A percentile compares a stretch with the other conserved stretches of the same genome.
Evolutionary conservation across 2,329 filamentous ascomycete species (phyloP).

Genomic region (Tympanopsis confertula): DNA sequence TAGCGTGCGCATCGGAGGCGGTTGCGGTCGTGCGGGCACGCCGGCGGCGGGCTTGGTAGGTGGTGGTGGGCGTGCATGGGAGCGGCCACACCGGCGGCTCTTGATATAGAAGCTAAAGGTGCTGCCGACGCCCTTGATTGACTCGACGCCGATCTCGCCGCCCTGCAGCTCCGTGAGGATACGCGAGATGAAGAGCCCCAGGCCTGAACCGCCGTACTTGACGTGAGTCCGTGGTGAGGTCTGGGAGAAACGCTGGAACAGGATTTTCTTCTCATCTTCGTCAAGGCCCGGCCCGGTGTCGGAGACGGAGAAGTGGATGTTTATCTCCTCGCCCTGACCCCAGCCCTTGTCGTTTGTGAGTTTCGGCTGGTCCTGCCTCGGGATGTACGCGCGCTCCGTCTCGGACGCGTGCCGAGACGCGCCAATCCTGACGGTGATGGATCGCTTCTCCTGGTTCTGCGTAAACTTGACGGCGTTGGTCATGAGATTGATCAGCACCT

Average conservation of each 20-base stretch:
- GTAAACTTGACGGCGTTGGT: constrained; percentile 57
- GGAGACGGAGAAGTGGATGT: constrained; percentile 59
- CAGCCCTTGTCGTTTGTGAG: constrained; percentile 46
- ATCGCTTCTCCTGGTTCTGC: constrained; percentile 42
- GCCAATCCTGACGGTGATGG: constrained; percentile 53
- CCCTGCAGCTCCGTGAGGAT: constrained; percentile 68
- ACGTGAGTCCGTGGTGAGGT: constrained; percentile 60
- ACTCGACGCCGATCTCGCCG: constrained; percentile 64
- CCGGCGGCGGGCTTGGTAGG: constrained; percentile 14
- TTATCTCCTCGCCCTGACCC: constrained; percentile 61
- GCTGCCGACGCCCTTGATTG: constrained; percentile 55
- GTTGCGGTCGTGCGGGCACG: constrained; percentile 15
- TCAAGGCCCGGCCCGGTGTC: constrained; percentile 61
- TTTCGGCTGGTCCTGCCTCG: constrained; percentile 8
- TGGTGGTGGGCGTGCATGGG: constrained; percentile 4
- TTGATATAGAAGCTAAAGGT: constrained; percentile 71
- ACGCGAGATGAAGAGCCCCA: constrained; percentile 66
- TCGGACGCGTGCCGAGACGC: constrained; percentile 42
- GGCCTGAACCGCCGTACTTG: constrained; percentile 59
- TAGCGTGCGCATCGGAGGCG: background rate
- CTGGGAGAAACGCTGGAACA: constrained; percentile 61
- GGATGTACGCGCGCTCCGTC: constrained; percentile 13
- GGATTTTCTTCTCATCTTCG: constrained; percentile 51
- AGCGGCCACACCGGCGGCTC: constrained; percentile 38
- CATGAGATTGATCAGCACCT: constrained; percentile 68